Conservation (phyloP, 768 basidiomycete species). For the Sistotremastrum suecicum region DNA sequence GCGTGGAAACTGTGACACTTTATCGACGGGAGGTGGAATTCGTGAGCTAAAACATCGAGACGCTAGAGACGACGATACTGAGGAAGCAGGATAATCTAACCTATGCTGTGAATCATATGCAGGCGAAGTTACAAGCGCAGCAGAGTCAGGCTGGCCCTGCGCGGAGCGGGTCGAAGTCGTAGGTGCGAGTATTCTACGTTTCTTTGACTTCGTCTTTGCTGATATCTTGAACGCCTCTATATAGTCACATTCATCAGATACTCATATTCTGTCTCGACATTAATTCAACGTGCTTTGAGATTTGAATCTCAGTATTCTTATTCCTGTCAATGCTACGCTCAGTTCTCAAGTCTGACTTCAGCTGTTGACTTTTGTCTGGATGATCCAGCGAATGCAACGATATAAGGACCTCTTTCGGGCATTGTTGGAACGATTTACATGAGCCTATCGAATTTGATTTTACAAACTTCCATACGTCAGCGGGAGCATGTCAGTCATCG, state of each 20-base stretch:
- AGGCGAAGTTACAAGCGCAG: conserved; percentile 36
- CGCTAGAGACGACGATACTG: conserved; percentile 76
- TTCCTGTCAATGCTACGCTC: too few species aligned
- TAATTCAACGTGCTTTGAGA: background rate
- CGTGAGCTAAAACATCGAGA: conserved; percentile 71
- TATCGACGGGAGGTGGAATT: conserved; percentile 73
- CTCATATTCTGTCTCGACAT: background rate
- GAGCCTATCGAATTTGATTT: too few species aligned
- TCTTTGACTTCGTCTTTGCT: background rate
- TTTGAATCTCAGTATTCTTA: too few species aligned
- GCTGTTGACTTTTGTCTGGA: too few species aligned
- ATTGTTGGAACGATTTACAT: too few species aligned
- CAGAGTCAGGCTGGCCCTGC: conserved; percentile 1
- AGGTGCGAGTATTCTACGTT: too few species aligned
- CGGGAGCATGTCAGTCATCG: too few species aligned
- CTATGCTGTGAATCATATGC: conserved; percentile 58
- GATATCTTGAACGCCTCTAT: background rate
- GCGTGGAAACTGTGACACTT: conserved; percentile 64
- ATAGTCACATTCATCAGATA: too few species aligned
- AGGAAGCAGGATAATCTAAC: conserved; percentile 86
- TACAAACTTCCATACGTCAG: too few species aligned
- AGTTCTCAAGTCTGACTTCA: too few species aligned
- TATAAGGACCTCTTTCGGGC: too few species aligned
- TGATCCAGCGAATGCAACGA: too few species aligned
- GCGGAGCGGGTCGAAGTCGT: background rate